These are phyloP conservation scores for Lolium perenne DNA, from an alignment of 176 grass and related monocot species.

Conservation along the genomic window DNA sequence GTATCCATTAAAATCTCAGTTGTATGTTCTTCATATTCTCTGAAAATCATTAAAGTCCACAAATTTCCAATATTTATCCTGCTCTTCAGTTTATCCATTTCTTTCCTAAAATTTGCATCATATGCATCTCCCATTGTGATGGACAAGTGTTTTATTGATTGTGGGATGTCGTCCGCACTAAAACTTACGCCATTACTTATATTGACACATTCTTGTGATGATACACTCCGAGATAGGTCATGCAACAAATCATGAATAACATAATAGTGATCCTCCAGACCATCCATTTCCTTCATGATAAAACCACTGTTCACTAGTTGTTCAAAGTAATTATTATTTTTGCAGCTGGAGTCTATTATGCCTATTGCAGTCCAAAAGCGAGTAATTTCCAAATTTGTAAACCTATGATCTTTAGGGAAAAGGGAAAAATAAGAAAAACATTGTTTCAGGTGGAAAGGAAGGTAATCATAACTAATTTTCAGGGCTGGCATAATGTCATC, in stretches of 20 bases:
- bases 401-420: conserved; percentile 7
- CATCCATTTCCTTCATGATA: conserved; percentile 1
- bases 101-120: neutral
- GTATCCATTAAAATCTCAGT: neutral
- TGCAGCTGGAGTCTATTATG: neutral
- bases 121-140: neutral
- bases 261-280: neutral
- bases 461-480: conserved; percentile 25
- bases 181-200: conserved; percentile 15
- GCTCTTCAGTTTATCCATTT: conserved; percentile 11
- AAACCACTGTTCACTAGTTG: neutral
- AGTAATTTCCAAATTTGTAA: neutral
- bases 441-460: conserved; percentile 26
- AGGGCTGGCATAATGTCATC: conserved; percentile 17
- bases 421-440: conserved; percentile 23
- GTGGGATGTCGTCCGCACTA: neutral
- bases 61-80: neutral
- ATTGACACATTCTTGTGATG: neutral
- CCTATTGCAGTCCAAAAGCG: conserved; percentile 14
- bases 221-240: conserved; percentile 1
- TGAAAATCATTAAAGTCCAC: conserved; percentile 8
- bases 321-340: conserved; percentile 6
- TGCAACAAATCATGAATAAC: conserved; percentile 8
- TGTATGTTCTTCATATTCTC: neutral
- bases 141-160: neutral